These are phyloP conservation scores for Termitomyces sp. DNA, from an alignment of 768 basidiomycete genomes.

Conservation along the genomic window DNA sequence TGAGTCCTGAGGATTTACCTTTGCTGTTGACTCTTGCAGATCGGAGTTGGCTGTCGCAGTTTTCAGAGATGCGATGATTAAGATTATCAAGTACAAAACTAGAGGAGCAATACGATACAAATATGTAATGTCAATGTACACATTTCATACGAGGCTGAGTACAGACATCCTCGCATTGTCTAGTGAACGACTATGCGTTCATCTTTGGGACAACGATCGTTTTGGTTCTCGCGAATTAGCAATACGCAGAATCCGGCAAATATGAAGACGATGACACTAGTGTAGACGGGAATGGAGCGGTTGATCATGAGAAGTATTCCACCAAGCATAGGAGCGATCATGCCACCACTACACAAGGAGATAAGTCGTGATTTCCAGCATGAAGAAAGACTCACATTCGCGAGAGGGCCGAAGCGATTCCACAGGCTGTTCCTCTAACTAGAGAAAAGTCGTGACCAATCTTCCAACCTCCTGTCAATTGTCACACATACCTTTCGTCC, in stretches of 20 bases:
- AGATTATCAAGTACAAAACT: background rate
- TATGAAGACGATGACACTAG: constrained; percentile 63
- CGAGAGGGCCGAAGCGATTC: constrained; percentile 82
- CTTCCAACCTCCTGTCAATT: background rate
- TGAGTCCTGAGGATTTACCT: background rate
- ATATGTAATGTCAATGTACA: background rate
- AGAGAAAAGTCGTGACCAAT: constrained; percentile 6
- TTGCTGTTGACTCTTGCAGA: background rate
- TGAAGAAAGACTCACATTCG: constrained; percentile 54
- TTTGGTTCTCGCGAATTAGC: constrained; percentile 49
- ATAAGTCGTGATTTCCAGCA: constrained; percentile 2
- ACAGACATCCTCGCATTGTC: background rate
- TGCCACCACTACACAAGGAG: constrained; percentile 62
- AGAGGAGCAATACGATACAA: constrained; percentile 10
- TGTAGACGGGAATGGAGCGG: constrained; percentile 72
- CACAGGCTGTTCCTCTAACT: constrained; percentile 88
- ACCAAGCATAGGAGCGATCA: constrained; percentile 82
- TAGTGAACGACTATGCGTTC: constrained; percentile 28
- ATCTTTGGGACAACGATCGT: constrained; percentile 29
- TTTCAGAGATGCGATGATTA: background rate
- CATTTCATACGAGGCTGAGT: background rate
- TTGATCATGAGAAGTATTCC: constrained; percentile 67
- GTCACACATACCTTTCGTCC: constrained; percentile 56
- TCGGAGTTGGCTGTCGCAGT: background rate
- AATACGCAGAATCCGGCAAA: constrained; percentile 63